A percentile compares a stretch with the other conserved stretches of the same genome.
phyloP scores from a whole-genome alignment of 345 rosid species.

The Salix caprea region DNA sequence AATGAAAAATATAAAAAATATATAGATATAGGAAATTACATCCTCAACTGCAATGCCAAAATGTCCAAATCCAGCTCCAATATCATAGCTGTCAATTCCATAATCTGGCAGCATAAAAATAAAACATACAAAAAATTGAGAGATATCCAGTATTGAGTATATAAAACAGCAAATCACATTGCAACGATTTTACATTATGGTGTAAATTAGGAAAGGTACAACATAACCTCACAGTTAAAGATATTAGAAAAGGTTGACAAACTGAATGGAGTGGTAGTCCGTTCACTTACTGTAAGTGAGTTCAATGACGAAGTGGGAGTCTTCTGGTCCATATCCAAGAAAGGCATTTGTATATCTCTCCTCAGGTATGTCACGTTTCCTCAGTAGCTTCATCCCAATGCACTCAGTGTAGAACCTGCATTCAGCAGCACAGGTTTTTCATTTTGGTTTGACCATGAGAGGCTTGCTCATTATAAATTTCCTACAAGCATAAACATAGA shows the following conservation, averaged over 20 bases:
- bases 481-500: neutral
- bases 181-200: neutral
- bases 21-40: constrained; percentile 39
- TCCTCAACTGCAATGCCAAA: constrained; percentile 93
- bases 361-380: constrained; percentile 97
- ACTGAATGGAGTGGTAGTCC: neutral
- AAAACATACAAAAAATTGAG: neutral
- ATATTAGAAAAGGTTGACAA: neutral
- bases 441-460: neutral
- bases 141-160: neutral
- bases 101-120: constrained; percentile 54
- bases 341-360: constrained; percentile 95
- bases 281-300: constrained; percentile 75
- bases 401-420: constrained; percentile 92
- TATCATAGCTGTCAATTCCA: constrained; percentile 87
- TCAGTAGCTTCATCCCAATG: constrained; percentile 91
- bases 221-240: neutral
- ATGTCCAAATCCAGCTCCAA: constrained; percentile 93
- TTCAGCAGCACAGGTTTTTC: neutral
- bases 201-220: neutral
- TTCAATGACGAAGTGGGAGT: constrained; percentile 88
- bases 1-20: neutral
- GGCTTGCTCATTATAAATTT: neutral
- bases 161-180: neutral
- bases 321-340: constrained; percentile 98